Percentiles rank a stretch among this genome's conserved stretches.
These are phyloP conservation scores for Phytophthora tubulina DNA, from an alignment of 352 stramenopile species.

Conservation along the genomic window DNA sequence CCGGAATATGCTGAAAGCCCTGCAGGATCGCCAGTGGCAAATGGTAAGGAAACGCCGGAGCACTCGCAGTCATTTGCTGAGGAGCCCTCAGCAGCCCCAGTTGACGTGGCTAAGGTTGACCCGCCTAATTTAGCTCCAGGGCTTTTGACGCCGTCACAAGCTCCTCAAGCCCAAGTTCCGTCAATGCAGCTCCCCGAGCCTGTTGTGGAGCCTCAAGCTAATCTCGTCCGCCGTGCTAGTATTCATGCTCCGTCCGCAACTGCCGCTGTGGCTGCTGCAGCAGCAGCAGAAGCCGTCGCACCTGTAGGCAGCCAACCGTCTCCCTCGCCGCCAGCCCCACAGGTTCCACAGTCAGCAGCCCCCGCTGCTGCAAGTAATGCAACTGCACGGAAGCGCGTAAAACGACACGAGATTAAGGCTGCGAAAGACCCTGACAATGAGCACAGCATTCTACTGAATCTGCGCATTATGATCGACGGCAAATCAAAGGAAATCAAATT, in stretches of 20 bases:
- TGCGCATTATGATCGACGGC: constrained; percentile 91
- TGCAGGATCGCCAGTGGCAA: constrained; percentile 25
- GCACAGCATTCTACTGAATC: constrained; percentile 89
- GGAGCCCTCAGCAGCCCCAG: constrained; percentile 10
- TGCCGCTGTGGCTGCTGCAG: constrained; percentile 26
- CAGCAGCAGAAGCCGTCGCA: constrained; percentile 15
- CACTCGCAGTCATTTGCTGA: constrained; percentile 43
- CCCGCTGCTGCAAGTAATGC: background rate
- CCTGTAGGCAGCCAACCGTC: constrained; percentile 21
- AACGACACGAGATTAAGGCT: constrained; percentile 87
- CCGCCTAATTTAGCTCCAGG: constrained; percentile 43
- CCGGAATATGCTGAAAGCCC: constrained; percentile 51
- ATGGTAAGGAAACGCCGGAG: constrained; percentile 33
- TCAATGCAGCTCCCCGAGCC: constrained; percentile 46
- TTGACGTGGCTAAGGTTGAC: constrained; percentile 19
- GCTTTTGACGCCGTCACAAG: constrained; percentile 43
- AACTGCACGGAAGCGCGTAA: constrained; percentile 60
- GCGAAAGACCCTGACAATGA: constrained; percentile 83
- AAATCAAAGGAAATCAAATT: constrained; percentile 98
- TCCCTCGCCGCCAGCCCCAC: constrained; percentile 10
- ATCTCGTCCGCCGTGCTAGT: constrained; percentile 42
- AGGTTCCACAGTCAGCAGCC: constrained; percentile 7
- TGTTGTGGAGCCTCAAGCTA: constrained; percentile 35
- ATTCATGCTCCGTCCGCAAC: constrained; percentile 37
- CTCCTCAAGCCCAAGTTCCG: constrained; percentile 34